These are phyloP conservation scores for Penicillium expansum DNA, from an alignment of 2,329 filamentous ascomycete species.

Conservation along the genomic window DNA sequence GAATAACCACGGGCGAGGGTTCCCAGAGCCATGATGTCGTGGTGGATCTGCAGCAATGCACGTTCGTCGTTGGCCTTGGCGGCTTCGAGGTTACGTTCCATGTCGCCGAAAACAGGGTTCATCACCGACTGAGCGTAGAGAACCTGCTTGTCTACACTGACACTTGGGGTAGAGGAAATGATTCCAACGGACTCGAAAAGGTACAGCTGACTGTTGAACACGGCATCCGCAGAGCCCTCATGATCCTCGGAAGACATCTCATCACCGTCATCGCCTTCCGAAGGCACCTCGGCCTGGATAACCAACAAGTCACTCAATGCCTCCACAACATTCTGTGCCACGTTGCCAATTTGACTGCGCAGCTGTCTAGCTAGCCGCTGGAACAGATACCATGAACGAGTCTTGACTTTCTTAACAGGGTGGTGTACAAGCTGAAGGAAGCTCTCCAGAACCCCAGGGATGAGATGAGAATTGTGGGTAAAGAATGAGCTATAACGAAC, in stretches of 20 bases:
- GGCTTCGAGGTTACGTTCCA: constrained; percentile 72
- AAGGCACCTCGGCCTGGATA: constrained; percentile 85
- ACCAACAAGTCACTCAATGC: constrained; percentile 83
- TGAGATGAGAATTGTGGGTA: constrained; percentile 75
- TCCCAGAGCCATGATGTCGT: constrained; percentile 93
- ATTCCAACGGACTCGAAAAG: constrained; percentile 93
- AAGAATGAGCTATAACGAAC: constrained; percentile 93
- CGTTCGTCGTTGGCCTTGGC: constrained; percentile 80
- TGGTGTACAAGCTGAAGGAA: constrained; percentile 91
- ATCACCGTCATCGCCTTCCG: constrained; percentile 72
- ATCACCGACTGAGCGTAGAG: constrained; percentile 84
- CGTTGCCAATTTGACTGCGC: constrained; percentile 76
- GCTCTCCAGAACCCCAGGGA: constrained; percentile 82
- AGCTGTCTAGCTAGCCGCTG: constrained; percentile 88
- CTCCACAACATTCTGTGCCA: constrained; percentile 86
- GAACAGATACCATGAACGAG: constrained; percentile 95
- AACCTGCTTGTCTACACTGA: constrained; percentile 80
- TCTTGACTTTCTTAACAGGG: constrained; percentile 79
- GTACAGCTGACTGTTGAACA: constrained; percentile 88
- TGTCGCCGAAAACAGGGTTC: constrained; percentile 83
- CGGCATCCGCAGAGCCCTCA: constrained; percentile 81
- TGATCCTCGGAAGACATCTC: constrained; percentile 95
- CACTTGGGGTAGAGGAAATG: constrained; percentile 76
- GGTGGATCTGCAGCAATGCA: constrained; percentile 84
- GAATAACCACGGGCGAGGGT: constrained; percentile 90